These are phyloP conservation scores for Lasiodiplodia theobromae DNA, from an alignment of 2,329 filamentous ascomycete genomes.

Conservation along the genomic window DNA sequence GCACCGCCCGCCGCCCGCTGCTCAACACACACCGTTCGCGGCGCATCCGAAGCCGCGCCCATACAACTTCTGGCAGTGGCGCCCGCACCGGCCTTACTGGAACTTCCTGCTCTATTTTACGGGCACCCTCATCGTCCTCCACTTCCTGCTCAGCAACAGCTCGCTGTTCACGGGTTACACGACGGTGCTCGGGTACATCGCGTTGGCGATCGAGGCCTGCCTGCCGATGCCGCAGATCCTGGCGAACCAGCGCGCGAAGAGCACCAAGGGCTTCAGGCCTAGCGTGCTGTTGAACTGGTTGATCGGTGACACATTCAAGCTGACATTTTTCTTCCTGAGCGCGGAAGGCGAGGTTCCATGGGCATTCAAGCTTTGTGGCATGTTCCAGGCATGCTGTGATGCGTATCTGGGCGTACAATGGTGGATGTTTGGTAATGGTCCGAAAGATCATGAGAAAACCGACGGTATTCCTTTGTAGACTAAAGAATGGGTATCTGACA, in stretches of 20 bases:
- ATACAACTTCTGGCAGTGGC: conserved; percentile 86
- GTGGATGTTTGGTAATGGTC: conserved; percentile 47
- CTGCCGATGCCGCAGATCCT: conserved; percentile 81
- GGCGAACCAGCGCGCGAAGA: conserved; percentile 71
- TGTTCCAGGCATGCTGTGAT: conserved; percentile 83
- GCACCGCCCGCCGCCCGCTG: conserved; percentile 56
- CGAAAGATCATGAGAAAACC: conserved; percentile 26
- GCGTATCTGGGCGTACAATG: conserved; percentile 77
- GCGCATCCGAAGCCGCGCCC: conserved; percentile 62
- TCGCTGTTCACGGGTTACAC: conserved; percentile 71
- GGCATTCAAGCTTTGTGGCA: conserved; percentile 82
- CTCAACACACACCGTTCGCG: conserved; percentile 65
- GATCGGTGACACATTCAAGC: conserved; percentile 82
- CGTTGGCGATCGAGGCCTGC: conserved; percentile 79
- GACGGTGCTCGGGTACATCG: conserved; percentile 73
- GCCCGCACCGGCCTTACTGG: conserved; percentile 79
- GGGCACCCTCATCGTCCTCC: conserved; percentile 65
- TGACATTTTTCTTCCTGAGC: conserved; percentile 77
- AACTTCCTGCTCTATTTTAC: conserved; percentile 75
- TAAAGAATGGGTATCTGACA: background rate
- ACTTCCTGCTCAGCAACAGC: conserved; percentile 70
- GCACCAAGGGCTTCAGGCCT: conserved; percentile 78
- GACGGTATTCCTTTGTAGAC: conserved; percentile 20
- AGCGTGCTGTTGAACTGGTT: conserved; percentile 82
- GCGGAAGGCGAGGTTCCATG: conserved; percentile 72